A percentile compares a stretch with the other conserved stretches of the same genome.
Evolutionary conservation across 2,329 filamentous ascomycete genomes (phyloP).

Genomic region (Orbilia blumenaviensis): DNA sequence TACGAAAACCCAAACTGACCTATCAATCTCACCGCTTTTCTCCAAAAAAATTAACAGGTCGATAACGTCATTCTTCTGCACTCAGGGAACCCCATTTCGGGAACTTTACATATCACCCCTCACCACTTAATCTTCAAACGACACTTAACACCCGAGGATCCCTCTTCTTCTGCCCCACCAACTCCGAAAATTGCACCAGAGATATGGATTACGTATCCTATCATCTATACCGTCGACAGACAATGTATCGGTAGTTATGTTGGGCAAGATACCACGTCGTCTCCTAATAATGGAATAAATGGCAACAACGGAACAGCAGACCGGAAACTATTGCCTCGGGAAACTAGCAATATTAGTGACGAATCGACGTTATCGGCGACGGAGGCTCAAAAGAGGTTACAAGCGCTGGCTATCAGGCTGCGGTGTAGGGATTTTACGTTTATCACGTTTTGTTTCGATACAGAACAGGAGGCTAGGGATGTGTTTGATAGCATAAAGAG

Average conservation of each 20-base stretch:
- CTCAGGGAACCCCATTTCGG: slow-evolving; percentile 68
- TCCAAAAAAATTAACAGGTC: slow-evolving; percentile 62
- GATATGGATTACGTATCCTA: slow-evolving; percentile 93
- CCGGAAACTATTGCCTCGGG: slow-evolving; percentile 65
- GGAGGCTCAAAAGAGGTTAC: slow-evolving; percentile 47
- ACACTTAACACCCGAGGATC: slow-evolving; percentile 27
- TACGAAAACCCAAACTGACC: slow-evolving; percentile 21
- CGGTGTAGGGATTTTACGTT: slow-evolving; percentile 94
- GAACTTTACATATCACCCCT: slow-evolving; percentile 70
- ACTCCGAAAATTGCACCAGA: slow-evolving; percentile 64
- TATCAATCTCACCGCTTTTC: background rate
- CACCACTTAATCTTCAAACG: slow-evolving; percentile 67
- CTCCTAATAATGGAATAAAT: slow-evolving; percentile 70
- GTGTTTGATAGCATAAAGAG: slow-evolving; percentile 85
- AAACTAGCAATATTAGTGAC: slow-evolving; percentile 53
- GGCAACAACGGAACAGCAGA: slow-evolving; percentile 61
- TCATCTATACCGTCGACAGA: slow-evolving; percentile 76
- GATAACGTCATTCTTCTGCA: slow-evolving; percentile 71
- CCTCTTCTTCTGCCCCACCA: slow-evolving; percentile 1
- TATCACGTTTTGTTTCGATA: slow-evolving; percentile 85
- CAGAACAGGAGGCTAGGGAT: slow-evolving; percentile 78
- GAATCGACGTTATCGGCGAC: slow-evolving; percentile 66
- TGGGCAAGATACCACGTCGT: background rate
- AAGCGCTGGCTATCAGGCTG: slow-evolving; percentile 71
- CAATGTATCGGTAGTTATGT: slow-evolving; percentile 45